Base-by-base conservation (phyloP, 2,329 filamentous ascomycete genomes). In the Colletotrichum sp. region DNA sequence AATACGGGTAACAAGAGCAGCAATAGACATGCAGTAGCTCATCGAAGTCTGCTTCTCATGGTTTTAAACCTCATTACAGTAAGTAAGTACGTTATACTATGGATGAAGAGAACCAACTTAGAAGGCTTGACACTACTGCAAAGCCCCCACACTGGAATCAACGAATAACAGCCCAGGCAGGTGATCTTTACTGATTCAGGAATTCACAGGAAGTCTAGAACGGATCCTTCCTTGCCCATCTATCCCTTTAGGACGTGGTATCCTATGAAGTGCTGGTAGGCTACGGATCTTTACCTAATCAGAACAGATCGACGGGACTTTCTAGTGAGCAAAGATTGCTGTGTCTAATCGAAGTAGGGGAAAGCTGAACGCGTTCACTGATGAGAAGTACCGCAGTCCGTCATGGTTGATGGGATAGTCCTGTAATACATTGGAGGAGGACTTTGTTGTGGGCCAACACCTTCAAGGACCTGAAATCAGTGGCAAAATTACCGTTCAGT, bases 341-440 rank as follows among this genome's bases (percentile, higher is more conserved):
- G 18, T n/a, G 18, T 48, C 0, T 21, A 48, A 1, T 18, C 18
- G 38, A 10, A 43, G 8, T 10, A n/a, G 18, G 38, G 9, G 38
- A n/a, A n/a, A n/a, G 2, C 38, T n/a, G 38, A 43, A 6, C 0
- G 0, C 0, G 0, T 43, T 1, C 18, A 3, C 38, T n/a, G 18
- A n/a, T 43, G 38, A 18, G 16, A n/a, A 43, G 18, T 43, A 1
- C 18, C 18, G 8, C 10, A 2, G 38, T 43, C 16, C 38, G 18
- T 0, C 38, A 18, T 6, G 18, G 18, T 12, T 10, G 5, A 10
- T 21, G 18, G 18, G 18, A 7, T 10, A 21, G 9, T 48, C 18
- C 43, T 48, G 9, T 48, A 0, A 0, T 48, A 18, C 43, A 48
- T 6, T 21, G 43, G 18, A 21, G 0, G 18, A 12, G 12, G 1